A percentile compares a stretch with the other conserved stretches of the same genome.
phyloP scores from a whole-genome alignment of 164 flowering plant genomes.

The Macadamia tetraphylla region DNA sequence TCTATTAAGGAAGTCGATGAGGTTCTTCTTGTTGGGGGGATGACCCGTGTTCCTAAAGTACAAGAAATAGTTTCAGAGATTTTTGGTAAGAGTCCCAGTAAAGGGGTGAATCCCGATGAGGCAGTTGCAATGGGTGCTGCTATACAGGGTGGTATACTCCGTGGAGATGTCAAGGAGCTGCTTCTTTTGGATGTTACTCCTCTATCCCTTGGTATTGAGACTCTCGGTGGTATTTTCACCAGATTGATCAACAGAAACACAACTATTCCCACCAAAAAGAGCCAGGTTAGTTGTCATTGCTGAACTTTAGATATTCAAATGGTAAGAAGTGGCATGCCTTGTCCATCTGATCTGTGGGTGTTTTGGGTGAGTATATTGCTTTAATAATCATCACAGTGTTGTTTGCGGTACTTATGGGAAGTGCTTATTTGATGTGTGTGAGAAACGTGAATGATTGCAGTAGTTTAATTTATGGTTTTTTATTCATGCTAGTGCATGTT shows the following conservation, averaged over 20 bases:
- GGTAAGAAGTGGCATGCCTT: not conserved
- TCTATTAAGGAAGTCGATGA: slow-evolving; percentile 58
- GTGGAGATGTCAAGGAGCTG: slow-evolving; percentile 70
- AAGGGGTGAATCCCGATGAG: slow-evolving; percentile 76
- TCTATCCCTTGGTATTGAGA: slow-evolving; percentile 65
- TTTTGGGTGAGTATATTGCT: too few relatives aligned
- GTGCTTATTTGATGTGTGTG: too few relatives aligned
- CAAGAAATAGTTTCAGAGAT: slow-evolving; percentile 56
- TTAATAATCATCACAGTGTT: too few relatives aligned
- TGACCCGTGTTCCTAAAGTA: slow-evolving; percentile 72
- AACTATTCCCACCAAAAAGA: slow-evolving; percentile 62
- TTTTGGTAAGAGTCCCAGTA: slow-evolving; percentile 65
- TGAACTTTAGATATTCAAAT: not conserved
- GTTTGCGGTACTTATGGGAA: too few relatives aligned
- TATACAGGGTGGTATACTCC: slow-evolving; percentile 66
- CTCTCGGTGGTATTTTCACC: slow-evolving; percentile 66
- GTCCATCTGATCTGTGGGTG: too few relatives aligned
- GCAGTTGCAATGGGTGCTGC: slow-evolving; percentile 86
- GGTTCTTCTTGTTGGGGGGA: slow-evolving; percentile 74
- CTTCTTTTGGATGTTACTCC: slow-evolving; percentile 72
- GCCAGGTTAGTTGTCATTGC: slow-evolving; percentile 34
- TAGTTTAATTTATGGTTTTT: too few relatives aligned
- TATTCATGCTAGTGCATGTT: too few relatives aligned
- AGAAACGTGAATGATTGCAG: too few relatives aligned
- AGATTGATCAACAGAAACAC: slow-evolving; percentile 59